Conservation (phyloP, 140 eudicot species). For the Bidens hawaiensis region DNA sequence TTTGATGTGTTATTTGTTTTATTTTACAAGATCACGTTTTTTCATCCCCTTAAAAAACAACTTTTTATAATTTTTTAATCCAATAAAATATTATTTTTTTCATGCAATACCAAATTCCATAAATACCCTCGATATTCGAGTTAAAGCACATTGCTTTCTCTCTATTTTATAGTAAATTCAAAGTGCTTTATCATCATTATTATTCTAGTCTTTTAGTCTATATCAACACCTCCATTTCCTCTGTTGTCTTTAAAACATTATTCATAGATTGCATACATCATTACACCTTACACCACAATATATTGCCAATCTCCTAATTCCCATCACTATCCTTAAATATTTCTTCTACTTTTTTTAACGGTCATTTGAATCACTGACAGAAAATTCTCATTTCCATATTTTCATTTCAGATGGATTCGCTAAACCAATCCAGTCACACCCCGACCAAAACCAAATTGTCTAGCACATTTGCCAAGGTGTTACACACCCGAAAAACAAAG, state of each 20-base stretch:
- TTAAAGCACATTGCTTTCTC: constrained; percentile 53
- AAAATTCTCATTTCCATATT: neutral
- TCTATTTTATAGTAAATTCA: constrained; percentile 29
- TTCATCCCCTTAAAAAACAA: too few species aligned
- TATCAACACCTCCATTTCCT: constrained; percentile 25
- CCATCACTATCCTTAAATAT: constrained; percentile 10
- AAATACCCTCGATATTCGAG: constrained; percentile 37
- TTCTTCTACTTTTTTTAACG: too few species aligned
- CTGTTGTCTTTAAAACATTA: constrained; percentile 15
- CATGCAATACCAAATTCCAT: neutral
- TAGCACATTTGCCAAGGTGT: constrained; percentile 60
- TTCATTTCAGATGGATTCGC: constrained; percentile 69
- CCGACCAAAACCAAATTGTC: constrained; percentile 51
- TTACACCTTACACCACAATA: too few species aligned
- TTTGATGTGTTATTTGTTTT: too few species aligned
- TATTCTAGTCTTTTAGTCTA: constrained; percentile 23
- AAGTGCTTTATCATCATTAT: constrained; percentile 36
- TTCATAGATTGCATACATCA: constrained; percentile 5
- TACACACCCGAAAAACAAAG: constrained; percentile 44
- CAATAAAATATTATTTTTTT: neutral
- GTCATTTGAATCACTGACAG: too few species aligned
- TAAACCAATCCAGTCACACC: constrained; percentile 37
- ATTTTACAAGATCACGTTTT: too few species aligned
- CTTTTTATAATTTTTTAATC: neutral
- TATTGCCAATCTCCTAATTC: constrained; percentile 3